A percentile compares a stretch with the other conserved stretches of the same genome.
phyloP scores from a whole-genome alignment of 768 basidiomycete species.

The Clitopilus passeckerianus region DNA sequence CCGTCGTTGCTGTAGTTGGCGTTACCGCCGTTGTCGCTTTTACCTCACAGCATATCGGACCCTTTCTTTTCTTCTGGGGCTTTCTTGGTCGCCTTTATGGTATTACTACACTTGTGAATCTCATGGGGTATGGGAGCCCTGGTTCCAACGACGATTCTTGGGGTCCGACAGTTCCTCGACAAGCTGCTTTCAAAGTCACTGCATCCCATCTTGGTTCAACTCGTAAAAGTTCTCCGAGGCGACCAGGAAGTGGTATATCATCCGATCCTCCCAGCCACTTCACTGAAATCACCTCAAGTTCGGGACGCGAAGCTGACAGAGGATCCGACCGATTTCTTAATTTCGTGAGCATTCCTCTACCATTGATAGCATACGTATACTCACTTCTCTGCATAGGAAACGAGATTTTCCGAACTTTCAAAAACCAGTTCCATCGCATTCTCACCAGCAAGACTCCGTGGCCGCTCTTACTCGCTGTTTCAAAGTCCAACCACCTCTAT shows the following conservation, averaged over 20 bases:
- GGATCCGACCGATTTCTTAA: background rate
- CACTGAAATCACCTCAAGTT: background rate
- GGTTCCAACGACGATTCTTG: background rate
- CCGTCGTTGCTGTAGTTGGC: background rate
- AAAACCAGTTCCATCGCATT: background rate
- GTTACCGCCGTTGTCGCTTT: background rate
- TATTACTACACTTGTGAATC: conserved; percentile 1
- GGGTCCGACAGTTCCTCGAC: background rate
- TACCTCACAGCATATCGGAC: background rate
- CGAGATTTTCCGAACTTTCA: background rate
- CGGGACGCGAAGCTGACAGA: background rate
- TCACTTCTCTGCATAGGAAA: background rate
- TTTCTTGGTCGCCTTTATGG: conserved; percentile 1
- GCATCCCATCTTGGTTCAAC: background rate
- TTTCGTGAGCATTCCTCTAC: background rate
- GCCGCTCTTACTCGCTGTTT: background rate
- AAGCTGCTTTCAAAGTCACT: background rate
- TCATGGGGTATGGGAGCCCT: background rate
- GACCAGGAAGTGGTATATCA: background rate
- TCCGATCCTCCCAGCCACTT: background rate
- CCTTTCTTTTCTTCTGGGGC: background rate
- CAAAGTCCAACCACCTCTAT: background rate
- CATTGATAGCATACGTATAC: background rate
- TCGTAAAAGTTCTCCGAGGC: background rate
- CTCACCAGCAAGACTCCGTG: background rate